Conservation (phyloP, 2,329 filamentous ascomycete genomes). For the Ceratocystis ficicola region DNA sequence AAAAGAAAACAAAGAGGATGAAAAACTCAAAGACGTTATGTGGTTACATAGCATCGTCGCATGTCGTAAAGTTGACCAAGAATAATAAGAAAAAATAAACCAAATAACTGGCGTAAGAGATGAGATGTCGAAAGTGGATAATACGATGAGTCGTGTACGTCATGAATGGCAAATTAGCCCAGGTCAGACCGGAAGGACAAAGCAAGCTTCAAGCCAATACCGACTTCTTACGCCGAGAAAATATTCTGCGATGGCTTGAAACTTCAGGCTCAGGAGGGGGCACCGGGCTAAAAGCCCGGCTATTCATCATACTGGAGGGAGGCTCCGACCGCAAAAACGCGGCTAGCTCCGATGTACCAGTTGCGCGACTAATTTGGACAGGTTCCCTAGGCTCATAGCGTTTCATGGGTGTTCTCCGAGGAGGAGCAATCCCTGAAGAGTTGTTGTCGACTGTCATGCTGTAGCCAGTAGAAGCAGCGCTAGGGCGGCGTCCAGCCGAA, state of each 20-base stretch:
- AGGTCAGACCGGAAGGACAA: background rate
- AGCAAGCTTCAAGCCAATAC: conserved; percentile 10
- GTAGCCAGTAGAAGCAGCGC: conserved; percentile 12
- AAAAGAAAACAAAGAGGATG: too few species aligned
- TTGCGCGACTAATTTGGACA: conserved; percentile 34
- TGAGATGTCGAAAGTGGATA: background rate
- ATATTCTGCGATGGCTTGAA: conserved; percentile 23
- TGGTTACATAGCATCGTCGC: conserved; percentile 7
- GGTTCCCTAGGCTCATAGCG: conserved; percentile 47
- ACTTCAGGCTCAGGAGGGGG: conserved; percentile 1
- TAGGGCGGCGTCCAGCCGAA: conserved; percentile 4
- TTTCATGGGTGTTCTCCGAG: conserved; percentile 38
- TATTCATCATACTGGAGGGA: conserved; percentile 29
- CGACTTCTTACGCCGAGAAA: conserved; percentile 21
- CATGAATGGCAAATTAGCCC: background rate
- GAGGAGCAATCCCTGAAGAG: conserved; percentile 28
- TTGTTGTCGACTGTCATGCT: conserved; percentile 23
- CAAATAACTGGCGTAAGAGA: conserved; percentile 9
- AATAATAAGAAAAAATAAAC: conserved; percentile 5
- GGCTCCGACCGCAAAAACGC: conserved; percentile 60
- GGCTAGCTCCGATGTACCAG: conserved; percentile 55
- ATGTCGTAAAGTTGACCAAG: conserved; percentile 12
- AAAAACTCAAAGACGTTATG: conserved; percentile 3
- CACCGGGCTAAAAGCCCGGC: background rate
- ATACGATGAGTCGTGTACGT: conserved; percentile 13